Evolutionary conservation across 176 grass and related monocot species (phyloP), one percentile per base, ranked within the genome.

Genomic region (Eragrostis curvula): DNA sequence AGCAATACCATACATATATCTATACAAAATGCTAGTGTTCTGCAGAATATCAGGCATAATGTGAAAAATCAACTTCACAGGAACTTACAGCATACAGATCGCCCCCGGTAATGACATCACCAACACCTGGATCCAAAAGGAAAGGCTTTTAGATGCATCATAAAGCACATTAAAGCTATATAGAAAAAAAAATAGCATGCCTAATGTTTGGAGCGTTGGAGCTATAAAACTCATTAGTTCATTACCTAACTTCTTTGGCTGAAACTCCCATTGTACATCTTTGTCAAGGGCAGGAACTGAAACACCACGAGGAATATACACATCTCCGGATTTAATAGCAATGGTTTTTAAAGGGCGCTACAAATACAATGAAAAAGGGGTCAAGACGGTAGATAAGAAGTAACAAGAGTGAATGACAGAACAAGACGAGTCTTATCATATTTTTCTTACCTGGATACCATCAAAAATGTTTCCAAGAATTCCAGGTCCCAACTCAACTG

Each of bases 391-490:
- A 32, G 9, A 80, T 29, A 57, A 63, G 23, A 64, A 68, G 50
- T 32, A 25, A 8, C 3, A 13, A 74, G 63, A 48, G 5, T 29
- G 17, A 58, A 57, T 8, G 63, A 66, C 40, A 1, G 1, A 46
- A 56, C 16, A 42, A 70, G 52, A 36, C 24, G 16, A 41, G 20
- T 30, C 9, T 45, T 61, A 45, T 17, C 63, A 48, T 61, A 12
- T 83, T 82, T 44, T 29, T 16, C 59, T 63, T 60, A 94, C 94
- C 91, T 97, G 89, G 51, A 97, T 97, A 40, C 94, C 94, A 82
- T 97, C 89, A 94, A 97, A 97, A 71, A 97, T 97, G 62, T 97
- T 97, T 43, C 94, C 94, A 66, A 94, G 88, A 84, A 97, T 97
- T 74, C 94, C 94, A 78, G 94, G 94, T 83, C 94, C 94, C 36